Evolutionary conservation across 768 basidiomycete genomes (phyloP).

Genomic region (Boletus speciosus): DNA sequence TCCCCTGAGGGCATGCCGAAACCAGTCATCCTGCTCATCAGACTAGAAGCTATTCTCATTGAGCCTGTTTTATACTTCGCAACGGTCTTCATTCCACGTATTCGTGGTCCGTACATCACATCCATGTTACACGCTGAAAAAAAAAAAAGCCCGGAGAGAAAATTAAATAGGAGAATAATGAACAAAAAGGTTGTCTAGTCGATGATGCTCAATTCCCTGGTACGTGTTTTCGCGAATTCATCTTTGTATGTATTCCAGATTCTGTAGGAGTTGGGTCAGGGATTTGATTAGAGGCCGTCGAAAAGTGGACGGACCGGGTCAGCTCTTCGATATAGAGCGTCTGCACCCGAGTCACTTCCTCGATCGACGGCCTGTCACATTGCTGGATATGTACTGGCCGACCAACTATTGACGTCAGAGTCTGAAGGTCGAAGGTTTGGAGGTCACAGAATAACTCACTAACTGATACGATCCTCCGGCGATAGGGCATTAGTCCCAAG

Average conservation of each 20-base stretch:
- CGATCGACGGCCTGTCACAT: slow-evolving; percentile 75
- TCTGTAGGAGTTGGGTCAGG: slow-evolving; percentile 37
- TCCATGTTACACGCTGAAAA: background rate
- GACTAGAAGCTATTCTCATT: background rate
- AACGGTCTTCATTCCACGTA: background rate
- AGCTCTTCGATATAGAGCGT: slow-evolving; percentile 88
- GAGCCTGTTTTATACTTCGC: background rate
- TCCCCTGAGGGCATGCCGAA: too few species aligned
- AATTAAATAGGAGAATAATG: background rate
- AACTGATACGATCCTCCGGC: slow-evolving; percentile 92
- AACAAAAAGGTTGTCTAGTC: slow-evolving; percentile 38
- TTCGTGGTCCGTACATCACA: background rate
- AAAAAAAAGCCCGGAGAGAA: background rate
- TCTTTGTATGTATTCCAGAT: slow-evolving; percentile 98
- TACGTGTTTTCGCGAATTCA: slow-evolving; percentile 80
- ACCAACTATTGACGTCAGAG: slow-evolving; percentile 56
- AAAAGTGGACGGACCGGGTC: slow-evolving; percentile 57
- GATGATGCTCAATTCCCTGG: slow-evolving; percentile 73
- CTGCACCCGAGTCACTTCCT: slow-evolving; percentile 78
- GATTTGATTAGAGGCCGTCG: background rate
- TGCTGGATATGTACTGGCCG: slow-evolving; percentile 79
- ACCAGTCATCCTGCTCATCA: background rate
- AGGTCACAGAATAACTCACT: slow-evolving; percentile 53
- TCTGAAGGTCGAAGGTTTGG: background rate
- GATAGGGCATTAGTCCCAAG: slow-evolving; percentile 92